A percentile compares a stretch with the other conserved stretches of the same genome.
Evolutionary conservation across 2,329 filamentous ascomycete genomes (phyloP).

Genomic region (Aspergillus candidus): DNA sequence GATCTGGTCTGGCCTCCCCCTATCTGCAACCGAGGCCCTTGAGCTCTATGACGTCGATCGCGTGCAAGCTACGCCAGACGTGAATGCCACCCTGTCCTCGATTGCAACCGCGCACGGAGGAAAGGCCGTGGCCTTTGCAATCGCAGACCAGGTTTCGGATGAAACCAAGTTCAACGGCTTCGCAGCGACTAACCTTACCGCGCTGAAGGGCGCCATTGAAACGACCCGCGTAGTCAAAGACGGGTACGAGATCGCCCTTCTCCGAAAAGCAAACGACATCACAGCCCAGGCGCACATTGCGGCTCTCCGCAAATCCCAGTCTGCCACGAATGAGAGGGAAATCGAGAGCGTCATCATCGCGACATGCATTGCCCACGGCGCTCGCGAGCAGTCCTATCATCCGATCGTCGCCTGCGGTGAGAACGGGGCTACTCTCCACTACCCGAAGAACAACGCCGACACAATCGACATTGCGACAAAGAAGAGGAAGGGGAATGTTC

Average conservation of each 20-base stretch:
- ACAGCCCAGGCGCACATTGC: constrained; percentile 70
- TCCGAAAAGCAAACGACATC: constrained; percentile 74
- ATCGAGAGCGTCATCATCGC: constrained; percentile 72
- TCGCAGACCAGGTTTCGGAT: constrained; percentile 69
- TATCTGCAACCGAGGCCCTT: constrained; percentile 68
- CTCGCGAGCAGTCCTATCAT: constrained; percentile 74
- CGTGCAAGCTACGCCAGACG: constrained; percentile 64
- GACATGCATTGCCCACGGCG: constrained; percentile 65
- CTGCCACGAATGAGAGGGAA: constrained; percentile 70
- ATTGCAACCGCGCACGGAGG: constrained; percentile 32
- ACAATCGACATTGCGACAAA: constrained; percentile 48
- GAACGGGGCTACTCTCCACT: constrained; percentile 85
- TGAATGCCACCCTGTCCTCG: constrained; percentile 65
- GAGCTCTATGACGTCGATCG: constrained; percentile 74
- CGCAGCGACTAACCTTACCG: constrained; percentile 54
- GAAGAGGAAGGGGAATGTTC: constrained; percentile 58
- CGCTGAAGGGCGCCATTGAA: constrained; percentile 68
- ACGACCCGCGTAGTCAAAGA: constrained; percentile 76
- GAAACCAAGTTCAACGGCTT: constrained; percentile 66
- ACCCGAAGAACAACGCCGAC: constrained; percentile 69
- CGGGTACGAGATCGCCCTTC: constrained; percentile 74
- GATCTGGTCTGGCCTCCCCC: constrained; percentile 86
- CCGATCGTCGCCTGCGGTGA: constrained; percentile 79
- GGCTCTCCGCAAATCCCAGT: constrained; percentile 59
- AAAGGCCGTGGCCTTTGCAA: constrained; percentile 62